A percentile compares a stretch with the other conserved stretches of the same genome.
These are phyloP conservation scores for Candida yuanshanica DNA, from an alignment of 805 yeast genomes.

Conservation along the genomic window DNA sequence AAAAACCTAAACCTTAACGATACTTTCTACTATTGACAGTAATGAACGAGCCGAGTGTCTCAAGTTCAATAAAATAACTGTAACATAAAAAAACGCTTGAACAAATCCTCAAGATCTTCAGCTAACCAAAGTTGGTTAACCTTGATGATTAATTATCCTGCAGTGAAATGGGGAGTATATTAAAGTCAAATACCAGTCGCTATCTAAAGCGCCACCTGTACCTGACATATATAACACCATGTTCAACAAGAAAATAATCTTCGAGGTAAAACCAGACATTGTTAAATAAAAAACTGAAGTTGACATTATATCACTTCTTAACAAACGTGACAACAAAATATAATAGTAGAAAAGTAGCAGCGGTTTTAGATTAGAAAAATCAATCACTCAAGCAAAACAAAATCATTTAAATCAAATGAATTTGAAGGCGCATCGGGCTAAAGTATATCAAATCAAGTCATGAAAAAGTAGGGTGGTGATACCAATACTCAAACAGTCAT, in stretches of 20 bases:
- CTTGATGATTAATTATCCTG: no score
- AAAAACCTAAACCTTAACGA: neutral
- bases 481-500: neutral
- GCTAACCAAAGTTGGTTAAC: conserved; percentile 1
- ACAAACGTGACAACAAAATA: neutral
- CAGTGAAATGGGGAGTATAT: no score
- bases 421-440: conserved; percentile 30
- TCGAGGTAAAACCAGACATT: neutral
- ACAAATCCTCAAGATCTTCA: neutral
- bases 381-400: conserved; percentile 21
- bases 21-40: neutral
- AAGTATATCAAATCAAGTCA: neutral
- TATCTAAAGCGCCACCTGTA: conserved; percentile 24
- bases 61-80: conserved; percentile 13
- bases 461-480: neutral
- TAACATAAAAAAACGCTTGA: neutral
- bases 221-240: neutral
- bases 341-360: neutral
- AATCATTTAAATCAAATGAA: conserved; percentile 27
- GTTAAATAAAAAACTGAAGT: no score
- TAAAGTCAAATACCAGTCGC: conserved; percentile 19
- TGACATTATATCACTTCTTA: no score
- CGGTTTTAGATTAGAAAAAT: neutral
- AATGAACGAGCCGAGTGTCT: conserved; percentile 20
- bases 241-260: neutral